Evolutionary conservation across 108 stramenopile genomes (phyloP).

Genomic region (Stephanodiscus triporus): DNA sequence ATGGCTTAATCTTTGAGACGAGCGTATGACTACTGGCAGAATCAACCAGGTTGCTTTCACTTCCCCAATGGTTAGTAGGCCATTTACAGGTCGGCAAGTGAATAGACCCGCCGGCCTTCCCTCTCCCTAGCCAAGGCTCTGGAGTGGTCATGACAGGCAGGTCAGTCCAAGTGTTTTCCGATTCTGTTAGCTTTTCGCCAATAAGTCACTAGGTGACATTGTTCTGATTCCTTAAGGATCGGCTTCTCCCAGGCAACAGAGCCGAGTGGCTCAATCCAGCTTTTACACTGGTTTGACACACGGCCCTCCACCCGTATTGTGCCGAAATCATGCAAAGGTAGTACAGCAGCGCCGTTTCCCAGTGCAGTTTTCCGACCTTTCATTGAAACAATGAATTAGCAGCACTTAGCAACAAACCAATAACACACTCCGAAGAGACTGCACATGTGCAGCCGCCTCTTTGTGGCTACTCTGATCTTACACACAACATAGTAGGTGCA

Average conservation of each 20-base stretch:
- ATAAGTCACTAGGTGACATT: constrained; percentile 6
- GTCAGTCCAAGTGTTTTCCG: not conserved
- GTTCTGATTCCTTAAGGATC: constrained; percentile 11
- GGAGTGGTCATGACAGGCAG: not conserved
- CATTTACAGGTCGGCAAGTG: constrained; percentile 6
- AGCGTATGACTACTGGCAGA: constrained; percentile 99
- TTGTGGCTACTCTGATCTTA: constrained; percentile 8
- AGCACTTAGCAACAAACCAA: constrained; percentile 25
- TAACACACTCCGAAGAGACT: constrained; percentile 1
- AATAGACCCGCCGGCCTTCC: not conserved
- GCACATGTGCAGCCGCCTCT: not conserved
- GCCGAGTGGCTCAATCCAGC: not conserved
- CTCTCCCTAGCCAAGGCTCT: not conserved
- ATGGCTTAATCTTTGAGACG: constrained; percentile 99
- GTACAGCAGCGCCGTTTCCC: not conserved
- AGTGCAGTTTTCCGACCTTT: constrained; percentile 9
- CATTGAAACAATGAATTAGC: constrained; percentile 21
- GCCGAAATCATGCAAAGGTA: constrained; percentile 3
- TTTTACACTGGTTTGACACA: not conserved
- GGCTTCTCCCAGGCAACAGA: constrained; percentile 9
- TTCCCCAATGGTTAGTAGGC: constrained; percentile 26
- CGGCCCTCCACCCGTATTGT: not conserved
- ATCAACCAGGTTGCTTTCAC: constrained; percentile 98
- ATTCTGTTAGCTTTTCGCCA: not conserved
- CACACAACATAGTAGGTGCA: not conserved